Evolutionary conservation across 2,329 filamentous ascomycete species (phyloP).

Genomic region (Beauveria scarabaeidicola): DNA sequence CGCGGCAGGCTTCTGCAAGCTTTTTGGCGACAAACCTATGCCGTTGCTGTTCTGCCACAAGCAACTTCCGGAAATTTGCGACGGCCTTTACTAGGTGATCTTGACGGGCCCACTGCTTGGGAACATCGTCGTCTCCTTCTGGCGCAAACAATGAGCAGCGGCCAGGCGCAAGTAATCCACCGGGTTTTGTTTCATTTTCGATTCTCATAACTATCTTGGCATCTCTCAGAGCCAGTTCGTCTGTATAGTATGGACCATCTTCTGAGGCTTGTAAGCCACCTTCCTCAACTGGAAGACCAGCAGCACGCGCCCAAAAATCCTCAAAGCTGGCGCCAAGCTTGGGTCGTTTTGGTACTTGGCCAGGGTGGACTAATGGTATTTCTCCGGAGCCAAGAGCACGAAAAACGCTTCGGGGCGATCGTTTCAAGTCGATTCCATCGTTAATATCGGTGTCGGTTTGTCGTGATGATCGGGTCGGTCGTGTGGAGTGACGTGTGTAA

Average conservation of each 20-base stretch:
- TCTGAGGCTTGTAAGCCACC: conserved; percentile 49
- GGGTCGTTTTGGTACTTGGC: conserved; percentile 44
- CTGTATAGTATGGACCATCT: conserved; percentile 48
- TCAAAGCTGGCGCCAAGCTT: conserved; percentile 47
- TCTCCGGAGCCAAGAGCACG: conserved; percentile 29
- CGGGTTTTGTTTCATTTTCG: conserved; percentile 63
- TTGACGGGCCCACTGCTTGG: conserved; percentile 73
- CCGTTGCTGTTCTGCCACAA: conserved; percentile 68
- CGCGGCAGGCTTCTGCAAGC: conserved; percentile 68
- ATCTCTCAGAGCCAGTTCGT: conserved; percentile 58
- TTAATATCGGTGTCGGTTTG: conserved; percentile 22
- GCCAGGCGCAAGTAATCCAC: conserved; percentile 63
- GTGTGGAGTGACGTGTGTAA: conserved; percentile 31
- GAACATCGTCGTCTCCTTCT: conserved; percentile 63
- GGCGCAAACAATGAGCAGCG: conserved; percentile 65
- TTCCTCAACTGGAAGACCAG: conserved; percentile 45
- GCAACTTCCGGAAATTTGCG: conserved; percentile 69
- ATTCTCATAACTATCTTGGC: conserved; percentile 61
- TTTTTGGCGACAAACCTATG: conserved; percentile 73
- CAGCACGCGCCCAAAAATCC: conserved; percentile 47
- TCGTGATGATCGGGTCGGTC: conserved; percentile 36
- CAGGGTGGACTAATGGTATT: conserved; percentile 52
- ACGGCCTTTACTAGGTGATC: conserved; percentile 79
- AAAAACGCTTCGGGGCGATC: conserved; percentile 40
- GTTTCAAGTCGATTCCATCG: conserved; percentile 17